Conservation (phyloP, 306 rosid species). For the Parietaria judaica region DNA sequence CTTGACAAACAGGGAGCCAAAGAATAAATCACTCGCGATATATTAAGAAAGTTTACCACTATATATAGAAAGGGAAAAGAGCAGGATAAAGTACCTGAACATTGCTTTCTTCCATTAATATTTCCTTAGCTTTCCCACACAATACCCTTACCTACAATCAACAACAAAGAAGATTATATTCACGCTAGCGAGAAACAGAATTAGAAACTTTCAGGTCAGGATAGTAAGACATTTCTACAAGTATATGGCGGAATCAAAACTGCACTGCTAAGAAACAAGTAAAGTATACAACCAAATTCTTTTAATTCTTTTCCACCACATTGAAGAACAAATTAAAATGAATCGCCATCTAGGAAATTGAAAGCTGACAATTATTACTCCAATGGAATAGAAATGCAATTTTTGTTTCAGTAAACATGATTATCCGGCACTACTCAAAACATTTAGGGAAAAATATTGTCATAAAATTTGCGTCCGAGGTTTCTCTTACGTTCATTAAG, state of each 20-base stretch:
- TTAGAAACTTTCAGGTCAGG: not conserved
- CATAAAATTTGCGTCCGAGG: not conserved
- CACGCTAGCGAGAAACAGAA: constrained; percentile 3
- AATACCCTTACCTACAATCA: constrained; percentile 57
- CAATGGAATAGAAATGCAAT: not conserved
- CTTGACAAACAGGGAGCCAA: constrained; percentile 2
- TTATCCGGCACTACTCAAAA: too few relatives aligned
- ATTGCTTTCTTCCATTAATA: constrained; percentile 94
- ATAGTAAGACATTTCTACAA: not conserved
- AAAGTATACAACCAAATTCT: not conserved
- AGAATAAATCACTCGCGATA: not conserved
- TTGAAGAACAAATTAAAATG: not conserved
- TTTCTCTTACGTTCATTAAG: too few relatives aligned
- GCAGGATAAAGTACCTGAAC: constrained; percentile 58
- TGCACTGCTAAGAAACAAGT: not conserved
- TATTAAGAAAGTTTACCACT: not conserved
- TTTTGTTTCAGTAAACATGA: not conserved
- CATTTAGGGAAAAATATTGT: not conserved
- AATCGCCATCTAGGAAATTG: not conserved
- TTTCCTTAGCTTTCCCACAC: constrained; percentile 93
- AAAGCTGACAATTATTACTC: not conserved
- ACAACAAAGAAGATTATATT: constrained; percentile 3
- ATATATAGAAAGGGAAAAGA: not conserved
- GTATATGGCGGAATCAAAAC: too few relatives aligned
- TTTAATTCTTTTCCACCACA: too few relatives aligned